Base-by-base conservation (phyloP, 2,329 filamentous ascomycete species). In the Thelonectria blattea region DNA sequence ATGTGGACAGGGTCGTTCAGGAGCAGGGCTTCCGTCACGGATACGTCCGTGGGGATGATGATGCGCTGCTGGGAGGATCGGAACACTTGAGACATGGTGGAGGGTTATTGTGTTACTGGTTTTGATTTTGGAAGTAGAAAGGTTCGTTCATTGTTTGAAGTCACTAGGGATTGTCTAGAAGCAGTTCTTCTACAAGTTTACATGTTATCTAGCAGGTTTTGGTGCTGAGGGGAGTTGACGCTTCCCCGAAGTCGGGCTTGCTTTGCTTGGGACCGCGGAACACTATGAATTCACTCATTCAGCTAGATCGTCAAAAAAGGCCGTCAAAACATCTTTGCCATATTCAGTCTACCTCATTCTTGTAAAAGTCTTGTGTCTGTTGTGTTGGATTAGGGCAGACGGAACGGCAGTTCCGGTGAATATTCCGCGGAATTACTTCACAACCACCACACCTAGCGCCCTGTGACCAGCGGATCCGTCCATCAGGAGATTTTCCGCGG, bases 71-170 rank as follows among this genome's bases (percentile, higher is more conserved):
- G 34, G 8, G 14, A 8, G 45, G 45, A 48, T n/a, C 45, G 45
- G 45, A 48, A 48, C 45, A 48, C 45, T 30, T 48, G 45, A 48
- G 18, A 24, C 45, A 48, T 48, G 18, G 45, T 30, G 17, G 14
- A 48, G 18, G 45, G 8, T 47, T 8, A 18, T 3, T 30, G 8
- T 48, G 20, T 4, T n/a, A 10, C 15, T 24, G 8, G 41, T 18
- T 9, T 17, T 8, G 27, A 30, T 18, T 42, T 9, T 43, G 12
- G 15, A 43, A 3, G 7, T 15, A n/a, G 3, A 43, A 43, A 43
- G 2, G 5, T 30, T 30, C 8, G 5, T 20, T 37, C 34, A 37
- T 14, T 14, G 10, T 5, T 37, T 37, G 15, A 37, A 7, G 7
- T 37, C 34, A 12, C 11, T 15, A 37, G 34, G 15, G 1, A 14